Evolutionary conservation across 805 yeast species (phyloP).

Genomic region (Lipomyces kockii): DNA sequence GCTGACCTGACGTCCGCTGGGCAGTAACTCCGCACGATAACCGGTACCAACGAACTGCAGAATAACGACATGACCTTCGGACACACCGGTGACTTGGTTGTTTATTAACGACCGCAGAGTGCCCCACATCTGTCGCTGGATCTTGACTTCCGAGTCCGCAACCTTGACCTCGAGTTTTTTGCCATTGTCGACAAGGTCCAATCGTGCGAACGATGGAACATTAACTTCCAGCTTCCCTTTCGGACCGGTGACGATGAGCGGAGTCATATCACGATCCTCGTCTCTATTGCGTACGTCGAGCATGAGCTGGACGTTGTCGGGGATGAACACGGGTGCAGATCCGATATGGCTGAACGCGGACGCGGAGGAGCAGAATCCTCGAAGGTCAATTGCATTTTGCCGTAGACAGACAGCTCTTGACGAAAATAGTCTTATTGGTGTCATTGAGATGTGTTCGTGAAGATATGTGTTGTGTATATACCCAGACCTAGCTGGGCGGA

Average conservation of each 20-base stretch:
- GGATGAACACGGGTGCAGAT: constrained; percentile 70
- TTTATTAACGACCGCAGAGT: constrained; percentile 79
- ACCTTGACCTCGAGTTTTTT: constrained; percentile 59
- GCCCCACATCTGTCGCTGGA: constrained; percentile 94
- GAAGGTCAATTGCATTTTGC: background rate
- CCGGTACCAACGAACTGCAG: constrained; percentile 95
- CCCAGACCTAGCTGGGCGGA: background rate
- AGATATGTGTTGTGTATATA: background rate
- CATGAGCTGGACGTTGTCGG: constrained; percentile 61
- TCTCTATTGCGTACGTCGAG: constrained; percentile 42
- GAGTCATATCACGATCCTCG: constrained; percentile 47
- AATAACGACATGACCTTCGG: constrained; percentile 89
- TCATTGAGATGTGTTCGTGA: background rate
- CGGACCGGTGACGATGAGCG: constrained; percentile 75
- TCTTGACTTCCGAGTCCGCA: constrained; percentile 57
- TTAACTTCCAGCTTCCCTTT: constrained; percentile 67
- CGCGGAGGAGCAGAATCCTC: constrained; percentile 22
- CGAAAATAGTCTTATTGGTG: background rate
- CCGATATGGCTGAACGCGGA: constrained; percentile 69
- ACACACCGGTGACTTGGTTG: constrained; percentile 83
- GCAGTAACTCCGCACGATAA: constrained; percentile 74
- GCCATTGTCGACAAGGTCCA: constrained; percentile 57
- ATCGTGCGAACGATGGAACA: constrained; percentile 54
- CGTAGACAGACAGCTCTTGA: background rate
- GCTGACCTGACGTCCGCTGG: constrained; percentile 61